Conservation (phyloP, 2,329 filamentous ascomycete species). For the Epichloe baconii region DNA sequence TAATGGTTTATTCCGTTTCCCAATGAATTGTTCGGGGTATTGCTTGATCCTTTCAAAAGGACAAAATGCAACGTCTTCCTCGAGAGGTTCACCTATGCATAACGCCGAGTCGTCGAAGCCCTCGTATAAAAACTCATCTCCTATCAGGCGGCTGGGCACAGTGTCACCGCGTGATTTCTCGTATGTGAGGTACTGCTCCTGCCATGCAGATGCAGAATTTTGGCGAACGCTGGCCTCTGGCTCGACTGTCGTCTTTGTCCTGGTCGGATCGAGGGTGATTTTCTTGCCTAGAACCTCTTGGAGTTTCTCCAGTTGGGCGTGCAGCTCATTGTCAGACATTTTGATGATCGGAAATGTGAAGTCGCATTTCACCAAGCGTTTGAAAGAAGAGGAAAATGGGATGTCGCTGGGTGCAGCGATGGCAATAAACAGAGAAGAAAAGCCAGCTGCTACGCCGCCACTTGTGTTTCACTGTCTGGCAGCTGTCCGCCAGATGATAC, state of each 20-base stretch:
- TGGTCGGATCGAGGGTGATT: constrained; percentile 3
- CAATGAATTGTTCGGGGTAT: constrained; percentile 48
- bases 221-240: neutral
- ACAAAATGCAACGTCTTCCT: constrained; percentile 25
- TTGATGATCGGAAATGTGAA: neutral
- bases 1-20: constrained; percentile 35
- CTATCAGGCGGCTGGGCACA: neutral
- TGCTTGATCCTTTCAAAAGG: constrained; percentile 39
- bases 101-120: constrained; percentile 14
- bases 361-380: neutral
- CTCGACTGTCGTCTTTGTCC: neutral
- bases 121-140: neutral
- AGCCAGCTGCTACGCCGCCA: neutral
- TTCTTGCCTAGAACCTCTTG: constrained; percentile 8
- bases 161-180: neutral
- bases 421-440: neutral
- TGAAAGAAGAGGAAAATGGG: neutral
- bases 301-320: constrained; percentile 6
- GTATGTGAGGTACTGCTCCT: neutral
- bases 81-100: constrained; percentile 12
- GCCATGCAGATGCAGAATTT: neutral
- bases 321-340: constrained; percentile 5
- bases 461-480: neutral
- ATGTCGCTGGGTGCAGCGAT: neutral
- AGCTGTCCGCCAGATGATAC: constrained; percentile 1